These are phyloP conservation scores for Aspergillus japonicus DNA, from an alignment of 2,329 filamentous ascomycete species.

Conservation along the genomic window DNA sequence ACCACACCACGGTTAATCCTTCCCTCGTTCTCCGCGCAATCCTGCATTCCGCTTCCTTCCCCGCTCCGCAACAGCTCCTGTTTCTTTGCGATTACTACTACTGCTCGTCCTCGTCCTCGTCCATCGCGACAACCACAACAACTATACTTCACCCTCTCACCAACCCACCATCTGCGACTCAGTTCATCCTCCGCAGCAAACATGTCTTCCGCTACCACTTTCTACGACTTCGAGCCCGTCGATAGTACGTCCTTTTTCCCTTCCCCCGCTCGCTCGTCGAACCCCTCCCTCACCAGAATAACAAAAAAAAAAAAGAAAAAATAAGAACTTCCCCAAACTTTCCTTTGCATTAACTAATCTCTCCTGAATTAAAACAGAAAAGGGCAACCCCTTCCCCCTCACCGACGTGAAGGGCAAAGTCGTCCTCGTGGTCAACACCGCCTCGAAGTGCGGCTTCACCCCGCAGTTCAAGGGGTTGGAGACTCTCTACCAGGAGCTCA, in stretches of 20 bases:
- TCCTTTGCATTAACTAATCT: slow-evolving; percentile 2
- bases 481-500: slow-evolving; percentile 78
- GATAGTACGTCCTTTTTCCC: slow-evolving; percentile 49
- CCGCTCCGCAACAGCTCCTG: not conserved
- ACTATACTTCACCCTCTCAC: not conserved
- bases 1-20: not conserved
- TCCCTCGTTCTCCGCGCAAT: not conserved
- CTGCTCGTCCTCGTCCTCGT: not conserved
- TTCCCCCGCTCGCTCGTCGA: not conserved
- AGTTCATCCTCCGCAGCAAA: slow-evolving; percentile 19
- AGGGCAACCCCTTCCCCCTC: slow-evolving; percentile 70
- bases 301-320: not conserved
- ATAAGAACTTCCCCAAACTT: not conserved
- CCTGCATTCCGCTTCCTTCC: not conserved
- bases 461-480: slow-evolving; percentile 91
- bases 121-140: not conserved
- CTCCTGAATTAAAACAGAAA: slow-evolving; percentile 52
- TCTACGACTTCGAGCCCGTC: slow-evolving; percentile 60
- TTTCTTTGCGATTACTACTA: not conserved
- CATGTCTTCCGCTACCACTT: slow-evolving; percentile 59
- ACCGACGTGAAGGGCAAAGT: slow-evolving; percentile 82
- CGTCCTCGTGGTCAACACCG: slow-evolving; percentile 93
- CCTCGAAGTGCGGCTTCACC: slow-evolving; percentile 98
- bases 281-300: not conserved
- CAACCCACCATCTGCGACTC: not conserved